Conservation (phyloP, 2,329 filamentous ascomycete genomes). For the Ilyonectria sp. region DNA sequence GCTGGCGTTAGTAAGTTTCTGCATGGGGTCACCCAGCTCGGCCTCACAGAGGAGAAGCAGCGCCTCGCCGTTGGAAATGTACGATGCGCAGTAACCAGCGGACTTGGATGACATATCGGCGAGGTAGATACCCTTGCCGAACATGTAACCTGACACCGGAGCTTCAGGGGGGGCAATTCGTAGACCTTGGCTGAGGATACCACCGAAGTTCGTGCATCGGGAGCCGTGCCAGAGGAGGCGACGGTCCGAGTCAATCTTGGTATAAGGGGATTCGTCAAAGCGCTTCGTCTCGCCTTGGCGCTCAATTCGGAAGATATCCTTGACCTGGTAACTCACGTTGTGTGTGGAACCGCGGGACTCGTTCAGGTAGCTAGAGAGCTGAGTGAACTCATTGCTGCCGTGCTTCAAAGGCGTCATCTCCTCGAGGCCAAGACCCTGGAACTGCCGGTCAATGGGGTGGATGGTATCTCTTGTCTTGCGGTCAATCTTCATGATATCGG, state of each 20-base stretch:
- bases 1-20: constrained; percentile 70
- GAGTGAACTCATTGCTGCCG: constrained; percentile 72
- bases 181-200: constrained; percentile 88
- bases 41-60: constrained; percentile 88
- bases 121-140: constrained; percentile 91
- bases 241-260: constrained; percentile 73
- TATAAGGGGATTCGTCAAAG: constrained; percentile 71
- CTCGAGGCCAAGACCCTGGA: constrained; percentile 77
- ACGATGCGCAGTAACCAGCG: constrained; percentile 80
- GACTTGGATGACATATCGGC: constrained; percentile 90
- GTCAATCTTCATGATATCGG: constrained; percentile 81
- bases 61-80: constrained; percentile 76
- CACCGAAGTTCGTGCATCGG: constrained; percentile 86
- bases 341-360: constrained; percentile 80
- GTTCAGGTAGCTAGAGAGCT: constrained; percentile 77
- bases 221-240: constrained; percentile 92
- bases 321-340: constrained; percentile 69
- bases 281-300: constrained; percentile 80
- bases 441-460: constrained; percentile 81
- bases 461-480: constrained; percentile 64
- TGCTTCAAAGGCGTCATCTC: constrained; percentile 82
- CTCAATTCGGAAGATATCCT: constrained; percentile 88
- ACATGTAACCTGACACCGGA: constrained; percentile 87
- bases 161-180: constrained; percentile 92
- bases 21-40: constrained; percentile 80